A percentile compares a stretch with the other conserved stretches of the same genome.
phyloP scores from a whole-genome alignment of 805 yeast genomes.

The Candida jianshihensis region DNA sequence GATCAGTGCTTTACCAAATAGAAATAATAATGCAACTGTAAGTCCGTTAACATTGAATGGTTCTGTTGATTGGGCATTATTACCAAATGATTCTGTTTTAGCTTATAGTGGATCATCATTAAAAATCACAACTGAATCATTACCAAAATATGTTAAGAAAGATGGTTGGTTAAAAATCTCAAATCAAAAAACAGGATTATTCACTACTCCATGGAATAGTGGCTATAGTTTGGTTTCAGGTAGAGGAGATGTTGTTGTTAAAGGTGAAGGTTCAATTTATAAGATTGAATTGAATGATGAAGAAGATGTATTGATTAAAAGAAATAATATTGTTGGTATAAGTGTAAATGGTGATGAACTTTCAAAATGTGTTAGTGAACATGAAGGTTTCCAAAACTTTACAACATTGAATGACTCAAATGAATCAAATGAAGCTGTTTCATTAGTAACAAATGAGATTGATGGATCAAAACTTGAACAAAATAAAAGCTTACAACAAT shows the following conservation, averaged over 20 bases:
- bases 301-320: slow-evolving; percentile 44
- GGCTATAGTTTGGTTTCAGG: slow-evolving; percentile 49
- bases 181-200: slow-evolving; percentile 32
- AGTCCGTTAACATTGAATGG: slow-evolving; percentile 44
- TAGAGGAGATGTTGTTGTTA: slow-evolving; percentile 48
- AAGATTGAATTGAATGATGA: slow-evolving; percentile 35
- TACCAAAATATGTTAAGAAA: slow-evolving; percentile 33
- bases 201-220: slow-evolving; percentile 23
- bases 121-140: slow-evolving; percentile 27
- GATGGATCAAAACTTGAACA: neutral
- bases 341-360: slow-evolving; percentile 37
- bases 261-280: slow-evolving; percentile 49
- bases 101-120: slow-evolving; percentile 49
- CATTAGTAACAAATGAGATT: neutral
- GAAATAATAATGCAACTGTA: slow-evolving; percentile 31
- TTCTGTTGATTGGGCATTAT: slow-evolving; percentile 53
- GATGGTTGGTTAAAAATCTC: slow-evolving; percentile 23
- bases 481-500: slow-evolving; percentile 1
- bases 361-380: slow-evolving; percentile 1
- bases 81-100: slow-evolving; percentile 40
- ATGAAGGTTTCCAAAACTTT: neutral
- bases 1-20: slow-evolving; percentile 3
- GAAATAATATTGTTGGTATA: slow-evolving; percentile 39
- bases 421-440: neutral
- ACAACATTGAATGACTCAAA: neutral